Base-by-base conservation (phyloP, 768 basidiomycete genomes). In the Punctularia strigosozonata region DNA sequence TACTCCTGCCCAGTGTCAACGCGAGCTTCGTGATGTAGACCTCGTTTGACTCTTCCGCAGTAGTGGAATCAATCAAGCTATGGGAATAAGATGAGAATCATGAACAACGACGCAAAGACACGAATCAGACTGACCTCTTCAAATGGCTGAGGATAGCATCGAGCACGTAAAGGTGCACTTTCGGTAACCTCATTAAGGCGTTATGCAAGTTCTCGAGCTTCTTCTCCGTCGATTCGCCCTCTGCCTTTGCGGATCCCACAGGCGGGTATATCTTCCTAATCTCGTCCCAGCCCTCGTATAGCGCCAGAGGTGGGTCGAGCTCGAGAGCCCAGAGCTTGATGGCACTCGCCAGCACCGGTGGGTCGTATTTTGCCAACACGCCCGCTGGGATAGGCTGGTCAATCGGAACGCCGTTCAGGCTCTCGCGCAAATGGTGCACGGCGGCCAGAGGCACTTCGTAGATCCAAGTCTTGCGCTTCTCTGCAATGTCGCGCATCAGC, bases 241-340 rank as follows among this genome's bases (percentile, higher is more conserved):
- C 80, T n/a, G 51, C 48, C 48, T 71, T 75, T 1, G 54, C 54
- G 19, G 68, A 53, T 7, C 74, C 69, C n/a, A n/a, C n/a, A n/a
- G 64, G 69, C 4, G 88, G 89, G 51, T 95, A 97, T n/a, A 95
- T 46, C 45, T 76, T 80, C 39, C 86, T 73, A 44, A 92, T 67
- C 22, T 95, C 91, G 31, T 92, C 89, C 85, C 91, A 98, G 32
- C 82, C 77, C 50, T 92, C 88, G 68, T 80, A 94, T 34, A 84
- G 62, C 14, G 76, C 71, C 8, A 95, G 56, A 20, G 94, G 90
- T 6, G 88, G 86, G 51, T 89, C 78, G 20, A 98, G 71, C 56
- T 98, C 92, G n/a, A 95, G 66, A 18, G 80, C 54, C 86, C 89
- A 97, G 12, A 98, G 62, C 60, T 92, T 97, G 52, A 92, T 59